Evolutionary conservation across 2,329 filamentous ascomycete genomes (phyloP).

Genomic region (Fusarium sp.): DNA sequence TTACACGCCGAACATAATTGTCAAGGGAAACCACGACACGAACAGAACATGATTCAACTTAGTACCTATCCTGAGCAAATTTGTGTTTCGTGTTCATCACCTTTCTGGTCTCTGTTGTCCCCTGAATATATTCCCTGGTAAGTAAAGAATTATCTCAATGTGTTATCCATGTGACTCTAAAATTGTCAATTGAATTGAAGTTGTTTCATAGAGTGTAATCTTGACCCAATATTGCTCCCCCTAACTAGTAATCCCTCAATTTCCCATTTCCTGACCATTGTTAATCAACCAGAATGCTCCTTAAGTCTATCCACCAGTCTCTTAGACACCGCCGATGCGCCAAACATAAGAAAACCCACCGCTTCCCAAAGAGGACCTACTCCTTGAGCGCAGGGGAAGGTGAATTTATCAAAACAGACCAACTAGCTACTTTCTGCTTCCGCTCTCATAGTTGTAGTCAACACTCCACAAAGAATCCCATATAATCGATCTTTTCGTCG

Average conservation of each 20-base stretch:
- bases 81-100: no score
- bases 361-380: conserved; percentile 20
- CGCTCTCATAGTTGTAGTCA: conserved; percentile 67
- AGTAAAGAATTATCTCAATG: background rate
- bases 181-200: conserved; percentile 8
- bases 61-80: background rate
- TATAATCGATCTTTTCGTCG: conserved; percentile 65
- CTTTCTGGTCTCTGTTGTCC: background rate
- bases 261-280: background rate
- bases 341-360: conserved; percentile 26
- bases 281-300: conserved; percentile 9
- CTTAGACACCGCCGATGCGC: conserved; percentile 29
- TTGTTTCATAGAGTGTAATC: background rate
- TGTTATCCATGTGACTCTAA: background rate
- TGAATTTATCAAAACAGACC: background rate
- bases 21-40: background rate
- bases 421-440: conserved; percentile 43
- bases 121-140: background rate
- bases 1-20: background rate
- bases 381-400: conserved; percentile 11
- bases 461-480: conserved; percentile 74
- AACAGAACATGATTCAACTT: background rate
- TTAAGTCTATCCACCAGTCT: conserved; percentile 28
- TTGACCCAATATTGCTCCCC: background rate
- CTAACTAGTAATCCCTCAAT: background rate